Conservation (phyloP, 306 rosid genomes). For the Cyamopsis tetragonoloba region DNA sequence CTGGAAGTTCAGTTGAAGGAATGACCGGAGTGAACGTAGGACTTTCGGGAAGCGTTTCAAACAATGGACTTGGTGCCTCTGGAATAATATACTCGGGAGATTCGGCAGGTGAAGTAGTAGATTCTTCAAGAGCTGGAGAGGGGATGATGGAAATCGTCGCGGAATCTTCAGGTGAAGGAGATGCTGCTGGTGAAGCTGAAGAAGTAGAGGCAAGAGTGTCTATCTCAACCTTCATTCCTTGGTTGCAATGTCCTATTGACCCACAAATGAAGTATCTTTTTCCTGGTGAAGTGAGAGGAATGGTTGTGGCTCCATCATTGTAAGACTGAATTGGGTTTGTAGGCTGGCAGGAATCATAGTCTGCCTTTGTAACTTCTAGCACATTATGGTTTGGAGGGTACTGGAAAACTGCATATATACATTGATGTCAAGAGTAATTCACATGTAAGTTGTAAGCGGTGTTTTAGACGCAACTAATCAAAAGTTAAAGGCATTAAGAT, state of each 20-base stretch:
- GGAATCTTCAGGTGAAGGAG: constrained; percentile 36
- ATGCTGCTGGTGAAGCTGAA: constrained; percentile 37
- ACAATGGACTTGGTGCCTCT: constrained; percentile 29
- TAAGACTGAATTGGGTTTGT: constrained; percentile 48
- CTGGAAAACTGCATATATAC: constrained; percentile 63
- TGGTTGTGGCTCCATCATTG: constrained; percentile 55
- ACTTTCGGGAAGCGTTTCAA: constrained; percentile 17
- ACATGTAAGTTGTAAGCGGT: too few relatives aligned
- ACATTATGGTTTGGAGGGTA: constrained; percentile 66
- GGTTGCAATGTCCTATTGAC: constrained; percentile 56
- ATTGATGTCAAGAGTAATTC: too few relatives aligned
- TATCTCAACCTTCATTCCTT: constrained; percentile 76
- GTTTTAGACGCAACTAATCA: too few relatives aligned
- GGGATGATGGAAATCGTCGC: constrained; percentile 24
- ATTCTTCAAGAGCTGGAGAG: constrained; percentile 37
- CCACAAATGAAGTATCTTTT: constrained; percentile 89
- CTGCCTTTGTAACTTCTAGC: constrained; percentile 70
- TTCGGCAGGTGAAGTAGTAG: constrained; percentile 31
- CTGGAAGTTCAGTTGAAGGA: constrained; percentile 48
- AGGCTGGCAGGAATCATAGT: constrained; percentile 60
- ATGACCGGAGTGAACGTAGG: constrained; percentile 36
- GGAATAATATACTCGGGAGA: constrained; percentile 20
- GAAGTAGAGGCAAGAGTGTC: constrained; percentile 55
- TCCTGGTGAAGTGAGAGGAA: constrained; percentile 64
- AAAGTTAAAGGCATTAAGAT: too few relatives aligned